Conservation (phyloP, 495 filamentous ascomycete species). For the Penicillium atrosanguineum region DNA sequence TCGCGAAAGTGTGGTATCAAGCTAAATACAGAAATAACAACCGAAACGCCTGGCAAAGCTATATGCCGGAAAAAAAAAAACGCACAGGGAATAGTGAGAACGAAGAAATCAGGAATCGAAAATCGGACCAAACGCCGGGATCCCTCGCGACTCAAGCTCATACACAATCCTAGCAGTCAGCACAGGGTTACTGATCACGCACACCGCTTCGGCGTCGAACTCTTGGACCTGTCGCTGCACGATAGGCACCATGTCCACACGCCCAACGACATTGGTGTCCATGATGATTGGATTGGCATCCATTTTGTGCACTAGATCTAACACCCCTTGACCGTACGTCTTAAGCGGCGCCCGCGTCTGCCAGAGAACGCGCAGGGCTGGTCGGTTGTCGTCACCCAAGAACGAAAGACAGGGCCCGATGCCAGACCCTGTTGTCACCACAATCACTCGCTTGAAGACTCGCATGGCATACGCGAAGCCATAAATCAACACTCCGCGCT, state of each 20-base stretch:
- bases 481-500: slow-evolving; percentile 52
- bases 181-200: slow-evolving; percentile 73
- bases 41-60: slow-evolving; percentile 1
- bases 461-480: slow-evolving; percentile 72
- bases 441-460: slow-evolving; percentile 64
- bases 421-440: slow-evolving; percentile 82
- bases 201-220: slow-evolving; percentile 66
- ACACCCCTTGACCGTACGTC: slow-evolving; percentile 53
- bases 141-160: slow-evolving; percentile 65
- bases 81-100: not conserved
- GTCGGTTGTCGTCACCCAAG: slow-evolving; percentile 46
- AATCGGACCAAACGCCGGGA: slow-evolving; percentile 75
- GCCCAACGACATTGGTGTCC: slow-evolving; percentile 49
- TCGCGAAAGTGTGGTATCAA: not conserved
- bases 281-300: slow-evolving; percentile 55
- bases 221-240: slow-evolving; percentile 56
- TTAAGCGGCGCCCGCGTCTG: slow-evolving; percentile 50
- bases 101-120: slow-evolving; percentile 64
- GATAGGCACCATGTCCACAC: slow-evolving; percentile 55
- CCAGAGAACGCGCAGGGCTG: slow-evolving; percentile 58
- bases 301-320: slow-evolving; percentile 48
- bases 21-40: not conserved
- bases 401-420: slow-evolving; percentile 64
- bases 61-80: not conserved
- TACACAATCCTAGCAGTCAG: slow-evolving; percentile 71